Evolutionary conservation across 495 filamentous ascomycete genomes (phyloP).

Genomic region (Arthonia radiata): DNA sequence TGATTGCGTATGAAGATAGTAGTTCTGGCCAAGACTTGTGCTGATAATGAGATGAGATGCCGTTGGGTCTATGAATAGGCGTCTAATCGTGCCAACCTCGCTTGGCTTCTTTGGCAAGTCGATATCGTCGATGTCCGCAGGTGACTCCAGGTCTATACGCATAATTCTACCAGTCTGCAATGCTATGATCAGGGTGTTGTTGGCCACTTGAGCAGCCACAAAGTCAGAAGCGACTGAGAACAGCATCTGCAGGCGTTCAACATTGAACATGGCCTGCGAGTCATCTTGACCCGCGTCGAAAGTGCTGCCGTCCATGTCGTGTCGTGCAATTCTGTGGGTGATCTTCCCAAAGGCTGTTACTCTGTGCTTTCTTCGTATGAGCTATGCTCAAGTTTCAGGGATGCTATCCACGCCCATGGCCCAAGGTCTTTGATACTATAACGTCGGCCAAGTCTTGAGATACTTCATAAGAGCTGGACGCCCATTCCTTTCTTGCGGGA

Average conservation of each 20-base stretch:
- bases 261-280: constrained; percentile 90
- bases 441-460: too few species aligned
- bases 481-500: too few species aligned
- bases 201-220: constrained; percentile 85
- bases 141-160: constrained; percentile 77
- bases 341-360: too few species aligned
- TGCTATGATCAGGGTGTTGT: constrained; percentile 84
- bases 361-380: too few species aligned
- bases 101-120: constrained; percentile 84
- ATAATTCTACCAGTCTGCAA: constrained; percentile 72
- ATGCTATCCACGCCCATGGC: too few species aligned
- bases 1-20: constrained; percentile 89
- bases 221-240: constrained; percentile 84
- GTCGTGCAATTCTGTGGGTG: too few species aligned
- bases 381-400: too few species aligned
- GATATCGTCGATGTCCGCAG: constrained; percentile 93
- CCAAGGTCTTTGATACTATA: too few species aligned
- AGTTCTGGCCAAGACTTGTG: constrained; percentile 82
- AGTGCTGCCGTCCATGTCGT: too few species aligned
- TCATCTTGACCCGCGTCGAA: too few species aligned
- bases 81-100: constrained; percentile 72
- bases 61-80: constrained; percentile 90
- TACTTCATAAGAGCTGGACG: too few species aligned
- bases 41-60: constrained; percentile 83
- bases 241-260: constrained; percentile 71